Base-by-base conservation (phyloP, 352 stramenopile species). In the Blastocystis sp. region DNA sequence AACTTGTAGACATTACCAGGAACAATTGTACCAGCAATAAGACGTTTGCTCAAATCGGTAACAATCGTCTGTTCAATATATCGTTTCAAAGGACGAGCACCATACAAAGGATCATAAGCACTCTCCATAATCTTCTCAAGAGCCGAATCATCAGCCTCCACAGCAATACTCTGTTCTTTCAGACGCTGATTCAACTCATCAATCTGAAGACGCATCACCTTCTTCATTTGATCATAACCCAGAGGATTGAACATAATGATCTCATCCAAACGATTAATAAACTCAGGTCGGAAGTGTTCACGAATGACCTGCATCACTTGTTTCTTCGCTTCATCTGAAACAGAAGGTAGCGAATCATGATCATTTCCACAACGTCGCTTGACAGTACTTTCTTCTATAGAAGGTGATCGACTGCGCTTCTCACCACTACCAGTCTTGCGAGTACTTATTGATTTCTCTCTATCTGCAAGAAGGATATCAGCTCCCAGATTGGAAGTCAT, bases 401-500 rank as follows among this genome's bases (percentile, higher is more conserved):
- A 78, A 9, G 37, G 37, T 12, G 21, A 37, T 56, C 29, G 24
- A 67, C 16, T 71, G 9, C 24, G 19, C 7, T 19, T 73, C 32
- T 46, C n/a, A 9, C 14, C 37, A 11, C 57, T 16, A 39, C 29
- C 19, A 86, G 3, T 49, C 86, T 11, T 88, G 59, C 4, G 39
- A 24, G 57, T 83, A 27, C 32, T 16, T 2, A 21, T 73, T 54
- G 27, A n/a, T 16, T 11, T 59, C 32, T 29, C 54, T 27, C 24
- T 89, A 89, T 93, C 92, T 71, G 89, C 59, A 14, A 96, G 89
- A 54, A 98, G 89, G 43, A 93, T 92, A 81, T 96, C 91, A 0
- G 94, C 93, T n/a, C 95, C 95, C 87, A 98, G 92, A 90, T 98
- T 98, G 0, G 92, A 96, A 42, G 96, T 98, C 89, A 98, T 92